Evolutionary conservation across 2,329 filamentous ascomycete genomes (phyloP), one percentile per base, ranked within the genome.

Genomic region (Botrytis elliptica): DNA sequence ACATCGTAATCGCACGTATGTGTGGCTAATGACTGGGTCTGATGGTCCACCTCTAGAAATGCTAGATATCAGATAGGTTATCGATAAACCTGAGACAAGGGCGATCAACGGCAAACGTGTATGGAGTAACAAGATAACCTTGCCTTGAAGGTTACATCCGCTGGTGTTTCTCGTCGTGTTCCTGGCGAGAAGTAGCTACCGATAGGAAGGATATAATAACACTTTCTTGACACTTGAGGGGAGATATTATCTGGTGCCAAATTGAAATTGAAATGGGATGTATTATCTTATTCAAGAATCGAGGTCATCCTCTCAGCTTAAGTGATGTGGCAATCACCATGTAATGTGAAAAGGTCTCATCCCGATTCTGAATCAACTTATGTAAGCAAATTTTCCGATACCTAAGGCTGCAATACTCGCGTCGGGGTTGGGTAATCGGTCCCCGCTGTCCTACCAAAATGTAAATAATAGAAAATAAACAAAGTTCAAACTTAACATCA

Each of bases 401-500:
- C 65, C 65, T 67, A 49, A 67, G 65, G 65, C 10, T 40, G 5
- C 8, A 1, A 20, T 25, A 46, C 44, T 59, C 9, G 20, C n/a
- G 40, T 36, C 62, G 70, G 70, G 20, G 36, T 22, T 64, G 8
- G n/a, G 16, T 1, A 42, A 12, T 52, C 60, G 46, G 3, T 29
- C 38, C 70, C 44, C 36, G 49, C 70, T 40, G 60, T 72, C 60
- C 38, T 22, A 33, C 29, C 46, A 25, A 22, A 55, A 67, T 44
- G 63, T 72, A 72, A 72, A 72, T 72, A 72, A 59, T 67, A 33
- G 62, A 57, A 72, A 65, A 72, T 72, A 72, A 72, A 72, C 70
- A 72, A 72, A 67, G 33, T 36, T 62, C 7, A 46, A 57, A 44
- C 36, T 36, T 29, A 42, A 40, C 63, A 60, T 36, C 22, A 60